Evolutionary conservation across 2,329 filamentous ascomycete species (phyloP), one percentile per base, ranked within the genome.

Genomic region (Pestalotiopsis sp.): DNA sequence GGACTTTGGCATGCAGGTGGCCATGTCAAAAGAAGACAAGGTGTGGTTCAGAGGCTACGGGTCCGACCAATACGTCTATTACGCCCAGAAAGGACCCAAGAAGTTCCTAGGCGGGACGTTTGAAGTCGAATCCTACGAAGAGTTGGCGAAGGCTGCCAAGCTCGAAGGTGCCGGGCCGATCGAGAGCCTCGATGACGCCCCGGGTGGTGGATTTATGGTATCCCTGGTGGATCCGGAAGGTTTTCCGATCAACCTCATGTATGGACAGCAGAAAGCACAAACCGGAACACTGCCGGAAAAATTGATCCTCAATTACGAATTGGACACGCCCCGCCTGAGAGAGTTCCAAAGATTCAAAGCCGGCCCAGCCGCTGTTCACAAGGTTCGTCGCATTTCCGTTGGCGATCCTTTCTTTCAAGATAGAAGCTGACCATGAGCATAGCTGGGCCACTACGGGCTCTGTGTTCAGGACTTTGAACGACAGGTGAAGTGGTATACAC

Each of bases 401-500:
- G 56, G 3, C 25, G 4, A 23, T n/a, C 12, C 4, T n/a, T 17
- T 7, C 25, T 4, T 58, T 17, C n/a, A 25, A 11, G 13, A 27
- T 2, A 20, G 25, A 7, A 6, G 23, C 56, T 58, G 56, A 58
- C 17, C 56, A 4, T 6, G 17, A 58, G 12, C 12, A 58, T 20
- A 58, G 56, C 2, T 58, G 5, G 56, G 56, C 23, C 56, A 58
- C 23, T 58, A 20, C 23, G 56, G 56, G 23, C 56, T 58, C 17
- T 58, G 56, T 12, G 56, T 58, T 3, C 74, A 75, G 11, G 72
- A 80, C 49, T 79, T 74, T 67, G 75, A 76, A 41, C 73, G 70
- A 3, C 74, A 77, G n/a, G 74, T 75, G 45, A 71, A 72, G 25
- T 80, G 77, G 73, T 78, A 76, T 61, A 77, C 75, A 4, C 66